Percentiles rank a stretch among this genome's conserved stretches.
phyloP scores from a whole-genome alignment of 768 basidiomycete genomes.

The Boletus sp. region DNA sequence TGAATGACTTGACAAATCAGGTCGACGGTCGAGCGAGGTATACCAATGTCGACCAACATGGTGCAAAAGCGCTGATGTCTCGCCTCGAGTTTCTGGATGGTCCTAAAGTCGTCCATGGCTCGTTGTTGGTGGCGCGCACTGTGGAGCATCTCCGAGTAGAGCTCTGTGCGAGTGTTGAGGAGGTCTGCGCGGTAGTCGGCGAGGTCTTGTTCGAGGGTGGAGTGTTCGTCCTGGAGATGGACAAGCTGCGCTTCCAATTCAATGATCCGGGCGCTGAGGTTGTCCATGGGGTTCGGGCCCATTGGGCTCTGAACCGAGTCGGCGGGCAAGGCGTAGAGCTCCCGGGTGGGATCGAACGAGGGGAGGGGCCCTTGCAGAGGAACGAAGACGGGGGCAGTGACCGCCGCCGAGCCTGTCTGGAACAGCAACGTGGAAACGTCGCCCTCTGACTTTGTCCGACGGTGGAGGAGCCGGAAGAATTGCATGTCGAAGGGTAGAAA shows the following conservation, averaged over 20 bases:
- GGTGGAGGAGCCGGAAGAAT: conserved; percentile 47
- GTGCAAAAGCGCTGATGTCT: conserved; percentile 22
- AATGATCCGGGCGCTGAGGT: conserved; percentile 6
- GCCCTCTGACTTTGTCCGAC: conserved; percentile 45
- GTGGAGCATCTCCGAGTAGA: conserved; percentile 28
- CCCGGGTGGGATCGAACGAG: conserved; percentile 22
- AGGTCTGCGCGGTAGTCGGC: conserved; percentile 27
- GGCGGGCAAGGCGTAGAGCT: conserved; percentile 17
- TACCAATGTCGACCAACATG: conserved; percentile 27
- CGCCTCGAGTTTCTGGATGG: conserved; percentile 27
- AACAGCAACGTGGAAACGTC: conserved; percentile 30
- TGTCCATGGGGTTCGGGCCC: background rate
- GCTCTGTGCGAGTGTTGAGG: conserved; percentile 27
- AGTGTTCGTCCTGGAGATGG: conserved; percentile 13
- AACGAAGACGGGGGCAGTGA: conserved; percentile 22
- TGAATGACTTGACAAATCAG: conserved; percentile 20
- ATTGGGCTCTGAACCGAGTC: background rate
- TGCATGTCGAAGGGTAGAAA: conserved; percentile 32
- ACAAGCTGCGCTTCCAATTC: conserved; percentile 14
- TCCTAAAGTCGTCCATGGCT: conserved; percentile 19
- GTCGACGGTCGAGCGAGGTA: conserved; percentile 23
- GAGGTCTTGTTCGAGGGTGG: conserved; percentile 26
- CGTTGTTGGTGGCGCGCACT: conserved; percentile 27
- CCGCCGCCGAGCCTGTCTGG: background rate
- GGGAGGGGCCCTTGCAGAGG: conserved; percentile 20